Percentiles rank a stretch among this genome's conserved stretches.
Evolutionary conservation across 495 filamentous ascomycete species (phyloP).

Genomic region (Penicillium longicatenatum): DNA sequence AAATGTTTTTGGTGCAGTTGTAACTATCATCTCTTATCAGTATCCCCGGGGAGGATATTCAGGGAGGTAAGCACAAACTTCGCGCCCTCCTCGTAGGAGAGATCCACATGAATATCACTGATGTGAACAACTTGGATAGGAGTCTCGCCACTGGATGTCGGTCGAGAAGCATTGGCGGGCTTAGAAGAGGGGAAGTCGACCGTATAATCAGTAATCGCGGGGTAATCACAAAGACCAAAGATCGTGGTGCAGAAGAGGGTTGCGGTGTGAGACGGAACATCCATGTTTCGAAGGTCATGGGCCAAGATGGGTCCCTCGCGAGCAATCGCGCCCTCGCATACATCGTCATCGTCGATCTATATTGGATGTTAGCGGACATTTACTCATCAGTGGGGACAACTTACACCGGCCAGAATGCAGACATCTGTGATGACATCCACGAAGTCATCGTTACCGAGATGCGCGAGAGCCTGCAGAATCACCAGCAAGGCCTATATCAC

Average conservation of each 20-base stretch:
- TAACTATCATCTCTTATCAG: constrained; percentile 19
- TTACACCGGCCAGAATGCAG: constrained; percentile 45
- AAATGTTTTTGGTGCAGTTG: constrained; percentile 57
- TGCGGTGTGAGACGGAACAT: constrained; percentile 47
- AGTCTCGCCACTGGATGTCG: constrained; percentile 42
- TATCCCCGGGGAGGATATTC: background rate
- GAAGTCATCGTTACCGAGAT: constrained; percentile 45
- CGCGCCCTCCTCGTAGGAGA: constrained; percentile 48
- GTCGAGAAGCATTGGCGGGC: constrained; percentile 37
- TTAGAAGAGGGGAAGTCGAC: constrained; percentile 48
- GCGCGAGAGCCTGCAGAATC: constrained; percentile 45
- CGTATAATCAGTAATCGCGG: constrained; percentile 40
- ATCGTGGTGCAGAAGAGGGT: constrained; percentile 50
- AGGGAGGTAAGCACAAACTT: constrained; percentile 22
- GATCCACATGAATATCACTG: constrained; percentile 57
- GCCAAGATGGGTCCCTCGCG: constrained; percentile 53
- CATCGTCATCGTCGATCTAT: constrained; percentile 47
- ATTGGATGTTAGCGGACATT: background rate
- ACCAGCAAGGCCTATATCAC: constrained; percentile 38
- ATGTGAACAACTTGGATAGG: constrained; percentile 55
- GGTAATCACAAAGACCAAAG: constrained; percentile 52
- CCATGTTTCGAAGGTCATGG: constrained; percentile 47
- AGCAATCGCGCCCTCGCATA: constrained; percentile 47
- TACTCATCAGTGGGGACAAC: background rate
- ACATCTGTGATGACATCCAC: constrained; percentile 42